A percentile compares a stretch with the other conserved stretches of the same genome.
Evolutionary conservation across 768 basidiomycete genomes (phyloP).

Genomic region (Psilocybe cyanescens): DNA sequence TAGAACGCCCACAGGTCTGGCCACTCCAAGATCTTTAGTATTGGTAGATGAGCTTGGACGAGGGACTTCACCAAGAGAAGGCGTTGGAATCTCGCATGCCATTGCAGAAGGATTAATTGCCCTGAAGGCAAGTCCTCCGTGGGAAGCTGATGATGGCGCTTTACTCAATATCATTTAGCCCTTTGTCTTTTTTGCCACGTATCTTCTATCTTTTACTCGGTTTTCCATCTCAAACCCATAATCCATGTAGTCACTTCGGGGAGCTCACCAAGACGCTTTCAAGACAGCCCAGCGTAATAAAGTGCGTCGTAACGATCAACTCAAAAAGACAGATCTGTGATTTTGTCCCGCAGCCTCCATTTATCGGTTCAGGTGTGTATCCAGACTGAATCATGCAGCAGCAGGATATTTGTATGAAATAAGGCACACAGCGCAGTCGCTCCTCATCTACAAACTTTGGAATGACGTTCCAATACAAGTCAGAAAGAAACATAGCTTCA

Average conservation of each 20-base stretch:
- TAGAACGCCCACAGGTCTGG: conserved; percentile 53
- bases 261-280: conserved; percentile 81
- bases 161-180: conserved; percentile 45
- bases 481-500: not conserved
- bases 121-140: conserved; percentile 55
- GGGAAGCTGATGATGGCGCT: not conserved
- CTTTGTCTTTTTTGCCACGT: conserved; percentile 94
- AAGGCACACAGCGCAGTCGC: conserved; percentile 48
- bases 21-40: conserved; percentile 71
- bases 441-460: conserved; percentile 62
- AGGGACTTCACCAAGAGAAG: conserved; percentile 87
- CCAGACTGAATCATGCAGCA: not conserved
- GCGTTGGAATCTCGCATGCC: conserved; percentile 80
- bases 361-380: conserved; percentile 54
- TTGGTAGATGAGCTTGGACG: conserved; percentile 93
- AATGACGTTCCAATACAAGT: conserved; percentile 83
- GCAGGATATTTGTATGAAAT: not conserved
- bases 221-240: conserved; percentile 3
- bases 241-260: conserved; percentile 64
- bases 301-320: conserved; percentile 48
- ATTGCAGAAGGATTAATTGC: conserved; percentile 79
- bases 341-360: conserved; percentile 62
- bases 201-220: conserved; percentile 19
- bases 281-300: conserved; percentile 76
- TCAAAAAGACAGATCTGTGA: not conserved